Percentiles rank a stretch among this genome's conserved stretches.
Evolutionary conservation across 1,139 yeast genomes (phyloP).

Genomic region (Tardiomyces depauwii): DNA sequence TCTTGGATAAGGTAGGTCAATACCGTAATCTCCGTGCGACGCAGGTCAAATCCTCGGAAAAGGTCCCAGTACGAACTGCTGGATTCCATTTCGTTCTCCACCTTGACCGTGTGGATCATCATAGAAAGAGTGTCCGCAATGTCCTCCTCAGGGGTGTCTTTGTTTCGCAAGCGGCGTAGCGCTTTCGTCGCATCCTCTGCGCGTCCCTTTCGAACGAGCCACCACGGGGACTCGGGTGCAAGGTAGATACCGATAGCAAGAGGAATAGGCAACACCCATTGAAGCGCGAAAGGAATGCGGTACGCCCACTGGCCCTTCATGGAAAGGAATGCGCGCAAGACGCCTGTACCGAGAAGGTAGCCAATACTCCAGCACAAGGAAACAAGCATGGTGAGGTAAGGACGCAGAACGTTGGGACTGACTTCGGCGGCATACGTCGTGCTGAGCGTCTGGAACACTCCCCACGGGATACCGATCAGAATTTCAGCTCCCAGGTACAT

Average conservation of each 20-base stretch:
- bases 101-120: conserved; percentile 34
- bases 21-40: conserved; percentile 46
- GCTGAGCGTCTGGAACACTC: conserved; percentile 34
- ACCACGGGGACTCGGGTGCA: conserved; percentile 51
- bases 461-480: conserved; percentile 37
- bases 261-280: conserved; percentile 53
- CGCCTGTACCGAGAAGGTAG: conserved; percentile 33
- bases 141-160: background rate
- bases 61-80: conserved; percentile 35
- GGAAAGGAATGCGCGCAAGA: conserved; percentile 24
- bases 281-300: conserved; percentile 39
- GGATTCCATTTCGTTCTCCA: conserved; percentile 30
- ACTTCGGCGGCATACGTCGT: conserved; percentile 38
- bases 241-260: conserved; percentile 36
- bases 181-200: conserved; percentile 29
- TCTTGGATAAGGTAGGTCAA: conserved; percentile 40
- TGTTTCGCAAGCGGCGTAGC: background rate
- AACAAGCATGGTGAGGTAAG: conserved; percentile 33
- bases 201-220: conserved; percentile 32
- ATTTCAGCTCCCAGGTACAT: conserved; percentile 35
- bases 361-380: conserved; percentile 37
- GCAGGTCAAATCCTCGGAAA: conserved; percentile 38
- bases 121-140: conserved; percentile 31
- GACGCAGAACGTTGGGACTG: conserved; percentile 34
- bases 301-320: conserved; percentile 24